These are phyloP conservation scores for Pyrenula aspistea DNA, from an alignment of 495 filamentous ascomycete genomes.

Conservation along the genomic window DNA sequence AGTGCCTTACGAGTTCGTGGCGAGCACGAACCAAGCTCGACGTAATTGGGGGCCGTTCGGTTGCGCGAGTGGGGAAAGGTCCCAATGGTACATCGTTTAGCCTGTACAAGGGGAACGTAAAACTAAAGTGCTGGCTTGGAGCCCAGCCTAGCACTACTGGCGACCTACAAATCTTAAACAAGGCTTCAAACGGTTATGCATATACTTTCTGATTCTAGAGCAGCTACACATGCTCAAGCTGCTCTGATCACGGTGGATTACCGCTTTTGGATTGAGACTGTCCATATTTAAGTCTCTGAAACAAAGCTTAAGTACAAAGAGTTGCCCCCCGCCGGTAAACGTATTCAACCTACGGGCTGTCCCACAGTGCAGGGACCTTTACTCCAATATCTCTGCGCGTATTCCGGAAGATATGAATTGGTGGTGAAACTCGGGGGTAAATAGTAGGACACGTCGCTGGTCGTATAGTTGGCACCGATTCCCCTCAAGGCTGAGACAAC, in stretches of 20 bases:
- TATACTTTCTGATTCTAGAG: no score
- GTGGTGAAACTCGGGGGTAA: slow-evolving; percentile 28
- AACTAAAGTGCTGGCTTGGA: no score
- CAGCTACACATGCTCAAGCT: no score
- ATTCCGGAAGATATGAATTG: slow-evolving; percentile 34
- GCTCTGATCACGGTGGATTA: no score
- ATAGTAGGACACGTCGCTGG: slow-evolving; percentile 26
- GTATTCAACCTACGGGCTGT: background rate
- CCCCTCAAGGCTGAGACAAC: slow-evolving; percentile 21
- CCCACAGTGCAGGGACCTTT: background rate
- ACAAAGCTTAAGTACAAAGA: background rate
- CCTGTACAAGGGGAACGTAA: no score
- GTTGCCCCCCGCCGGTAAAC: no score
- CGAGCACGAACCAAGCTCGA: background rate
- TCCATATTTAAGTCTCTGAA: no score
- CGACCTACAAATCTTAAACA: no score
- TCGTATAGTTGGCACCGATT: slow-evolving; percentile 25
- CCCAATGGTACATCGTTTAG: no score
- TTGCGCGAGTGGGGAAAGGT: background rate
- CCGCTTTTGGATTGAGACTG: no score
- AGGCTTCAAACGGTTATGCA: no score
- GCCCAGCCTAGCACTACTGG: no score
- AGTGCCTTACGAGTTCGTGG: background rate
- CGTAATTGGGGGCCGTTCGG: background rate
- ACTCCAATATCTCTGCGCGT: slow-evolving; percentile 29